These are phyloP conservation scores for Jackrogersella minutella DNA, from an alignment of 495 filamentous ascomycete species.

Conservation along the genomic window DNA sequence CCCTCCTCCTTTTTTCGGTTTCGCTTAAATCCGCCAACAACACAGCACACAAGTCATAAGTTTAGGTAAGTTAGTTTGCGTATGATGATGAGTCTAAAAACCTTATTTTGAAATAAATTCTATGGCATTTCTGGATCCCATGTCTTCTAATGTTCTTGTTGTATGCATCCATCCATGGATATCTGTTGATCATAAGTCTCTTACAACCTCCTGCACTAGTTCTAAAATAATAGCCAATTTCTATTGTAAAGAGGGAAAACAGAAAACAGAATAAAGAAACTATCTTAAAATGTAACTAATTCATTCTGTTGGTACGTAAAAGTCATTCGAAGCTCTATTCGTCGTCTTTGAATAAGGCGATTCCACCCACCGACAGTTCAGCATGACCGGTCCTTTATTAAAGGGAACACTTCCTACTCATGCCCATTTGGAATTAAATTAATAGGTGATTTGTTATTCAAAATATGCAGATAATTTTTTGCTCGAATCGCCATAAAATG, in stretches of 20 bases:
- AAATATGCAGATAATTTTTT: not conserved
- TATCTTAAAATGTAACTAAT: not conserved
- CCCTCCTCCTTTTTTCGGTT: constrained; percentile 6
- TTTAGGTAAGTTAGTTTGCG: not conserved
- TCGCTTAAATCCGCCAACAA: constrained; percentile 33
- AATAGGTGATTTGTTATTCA: not conserved
- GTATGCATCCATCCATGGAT: not conserved
- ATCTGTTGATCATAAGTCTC: constrained; percentile 4
- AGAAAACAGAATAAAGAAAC: constrained; percentile 1
- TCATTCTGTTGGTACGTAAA: constrained; percentile 16
- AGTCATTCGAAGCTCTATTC: constrained; percentile 1
- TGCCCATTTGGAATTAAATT: not conserved
- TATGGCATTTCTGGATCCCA: not conserved
- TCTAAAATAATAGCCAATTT: not conserved
- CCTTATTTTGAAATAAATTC: constrained; percentile 15
- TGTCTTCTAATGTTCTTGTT: no score
- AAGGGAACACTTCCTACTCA: not conserved
- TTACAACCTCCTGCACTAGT: not conserved
- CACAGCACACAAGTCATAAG: constrained; percentile 10
- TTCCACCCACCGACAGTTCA: constrained; percentile 3
- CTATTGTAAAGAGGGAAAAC: no score
- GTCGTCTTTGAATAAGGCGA: constrained; percentile 6
- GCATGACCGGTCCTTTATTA: no score
- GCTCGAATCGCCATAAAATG: not conserved
- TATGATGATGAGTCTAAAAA: constrained; percentile 19